Percentiles rank a stretch among this genome's conserved stretches.
phyloP scores from a whole-genome alignment of 768 basidiomycete species.

The Auricularia auricula-judae region DNA sequence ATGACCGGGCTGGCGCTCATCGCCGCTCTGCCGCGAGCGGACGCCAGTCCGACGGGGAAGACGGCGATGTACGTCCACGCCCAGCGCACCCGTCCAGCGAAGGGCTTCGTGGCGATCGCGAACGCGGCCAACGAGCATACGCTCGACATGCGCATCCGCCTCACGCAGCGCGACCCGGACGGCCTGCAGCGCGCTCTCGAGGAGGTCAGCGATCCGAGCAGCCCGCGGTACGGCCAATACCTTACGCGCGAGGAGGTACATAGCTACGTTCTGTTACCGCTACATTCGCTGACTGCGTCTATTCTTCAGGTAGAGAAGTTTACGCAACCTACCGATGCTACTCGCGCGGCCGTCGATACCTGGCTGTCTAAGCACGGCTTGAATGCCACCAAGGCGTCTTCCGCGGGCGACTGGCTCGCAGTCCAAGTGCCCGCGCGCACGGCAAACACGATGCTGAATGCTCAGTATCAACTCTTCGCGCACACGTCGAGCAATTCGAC shows the following conservation, averaged over 20 bases:
- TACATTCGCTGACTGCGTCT: background rate
- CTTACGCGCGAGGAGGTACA: slow-evolving; percentile 3
- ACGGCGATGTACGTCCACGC: background rate
- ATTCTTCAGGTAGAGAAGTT: slow-evolving; percentile 18
- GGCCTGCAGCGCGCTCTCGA: background rate
- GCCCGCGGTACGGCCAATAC: slow-evolving; percentile 7
- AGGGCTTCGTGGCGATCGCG: background rate
- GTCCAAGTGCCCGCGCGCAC: slow-evolving; percentile 16
- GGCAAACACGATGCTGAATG: slow-evolving; percentile 18
- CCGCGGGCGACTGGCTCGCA: slow-evolving; percentile 20
- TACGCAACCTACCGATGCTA: slow-evolving; percentile 15
- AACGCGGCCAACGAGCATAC: background rate
- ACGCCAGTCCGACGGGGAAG: background rate
- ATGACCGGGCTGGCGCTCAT: background rate
- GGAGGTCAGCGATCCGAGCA: slow-evolving; percentile 8
- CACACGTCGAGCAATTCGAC: background rate
- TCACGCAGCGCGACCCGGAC: background rate
- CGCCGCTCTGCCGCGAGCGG: background rate
- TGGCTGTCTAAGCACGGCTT: slow-evolving; percentile 18
- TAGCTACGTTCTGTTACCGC: background rate
- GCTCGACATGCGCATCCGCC: background rate
- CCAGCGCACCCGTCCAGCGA: background rate
- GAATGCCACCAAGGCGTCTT: slow-evolving; percentile 12
- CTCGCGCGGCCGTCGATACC: slow-evolving; percentile 14
- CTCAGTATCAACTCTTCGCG: slow-evolving; percentile 12